Conservation (phyloP, 192 early-diverging fungal genomes). For the Umbelopsis isabellina region DNA sequence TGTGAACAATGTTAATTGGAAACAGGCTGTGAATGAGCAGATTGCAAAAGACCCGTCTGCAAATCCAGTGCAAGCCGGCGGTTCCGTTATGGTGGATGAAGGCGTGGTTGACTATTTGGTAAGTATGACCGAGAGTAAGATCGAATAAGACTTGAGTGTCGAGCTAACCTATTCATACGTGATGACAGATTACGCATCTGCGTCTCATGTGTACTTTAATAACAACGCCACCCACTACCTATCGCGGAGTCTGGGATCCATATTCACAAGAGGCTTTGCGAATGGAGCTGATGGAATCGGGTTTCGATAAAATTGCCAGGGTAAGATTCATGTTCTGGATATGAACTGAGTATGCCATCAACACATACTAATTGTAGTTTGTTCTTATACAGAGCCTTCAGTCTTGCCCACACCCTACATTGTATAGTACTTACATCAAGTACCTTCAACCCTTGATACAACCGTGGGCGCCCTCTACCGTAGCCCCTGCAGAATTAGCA, state of each 20-base stretch:
- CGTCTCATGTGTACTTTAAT: slow-evolving; percentile 39
- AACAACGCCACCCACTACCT: slow-evolving; percentile 37
- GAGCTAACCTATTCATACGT: neutral
- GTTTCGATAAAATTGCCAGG: slow-evolving; percentile 44
- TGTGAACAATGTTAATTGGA: neutral
- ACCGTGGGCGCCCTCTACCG: slow-evolving; percentile 24
- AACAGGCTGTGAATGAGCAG: slow-evolving; percentile 11
- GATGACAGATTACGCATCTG: slow-evolving; percentile 38
- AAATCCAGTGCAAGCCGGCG: slow-evolving; percentile 1
- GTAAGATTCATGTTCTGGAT: slow-evolving; percentile 21
- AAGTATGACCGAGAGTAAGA: neutral
- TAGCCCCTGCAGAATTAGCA: neutral
- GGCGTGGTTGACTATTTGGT: slow-evolving; percentile 41
- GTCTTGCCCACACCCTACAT: slow-evolving; percentile 32
- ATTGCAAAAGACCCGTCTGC: neutral
- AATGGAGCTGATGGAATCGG: slow-evolving; percentile 40
- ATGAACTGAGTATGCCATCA: neutral
- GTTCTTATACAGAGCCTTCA: slow-evolving; percentile 25
- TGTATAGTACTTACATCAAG: slow-evolving; percentile 27
- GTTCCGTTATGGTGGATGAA: slow-evolving; percentile 39
- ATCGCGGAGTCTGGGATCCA: slow-evolving; percentile 26
- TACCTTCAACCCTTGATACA: slow-evolving; percentile 30
- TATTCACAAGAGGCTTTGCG: slow-evolving; percentile 38
- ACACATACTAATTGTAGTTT: neutral
- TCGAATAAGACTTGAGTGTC: too few species aligned